Evolutionary conservation across 805 yeast species (phyloP), one percentile per base, ranked within the genome.

Genomic region (Saccharomycopsis lassenensis): DNA sequence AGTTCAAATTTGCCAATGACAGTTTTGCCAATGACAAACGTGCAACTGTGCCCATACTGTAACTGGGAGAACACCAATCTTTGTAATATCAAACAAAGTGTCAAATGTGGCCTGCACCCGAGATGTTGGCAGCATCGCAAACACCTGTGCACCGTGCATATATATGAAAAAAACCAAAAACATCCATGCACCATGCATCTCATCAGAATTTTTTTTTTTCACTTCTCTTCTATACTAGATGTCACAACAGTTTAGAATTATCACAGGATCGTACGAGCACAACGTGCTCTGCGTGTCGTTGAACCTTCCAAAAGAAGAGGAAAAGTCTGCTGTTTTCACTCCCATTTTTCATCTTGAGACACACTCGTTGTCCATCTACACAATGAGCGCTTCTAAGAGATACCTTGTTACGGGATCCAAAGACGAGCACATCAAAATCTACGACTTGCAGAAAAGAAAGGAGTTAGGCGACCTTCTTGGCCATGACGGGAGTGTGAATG

Each of bases 281-380:
- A 84, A 86, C 44, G 58, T 91, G 31, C 61, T 87, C 27, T 86
- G 96, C 63, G 65, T 86, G 11, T 83, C 95, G 1, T 61, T 84
- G 29, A 68, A 77, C n/a, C 49, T 84, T 18, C 69, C 74, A 2
- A 44, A 51, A n/a, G 56, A 46, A 15, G 8, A 37, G 14, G 7
- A 23, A 15, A 58, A 57, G 36, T 62, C 68, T 6, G 77, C 86
- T 1, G 65, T 83, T 7, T 91, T 91, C 61, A 86, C 85, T 31
- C 95, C 97, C 2, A 77, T 91, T 29, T 91, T 91, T 64, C 96
- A 91, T 56, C 89, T 91, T 59, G 85, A 89, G 49, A 94, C 98
- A 1, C 98, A 91, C 58, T 65, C 95, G 0, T 67, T 85, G 35
- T 81, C 95, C 24, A 84, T 91, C 38, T 79, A 87, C 55, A 69